Conservation (phyloP, 169 alveolate species). For the Eimeria maxima region DNA sequence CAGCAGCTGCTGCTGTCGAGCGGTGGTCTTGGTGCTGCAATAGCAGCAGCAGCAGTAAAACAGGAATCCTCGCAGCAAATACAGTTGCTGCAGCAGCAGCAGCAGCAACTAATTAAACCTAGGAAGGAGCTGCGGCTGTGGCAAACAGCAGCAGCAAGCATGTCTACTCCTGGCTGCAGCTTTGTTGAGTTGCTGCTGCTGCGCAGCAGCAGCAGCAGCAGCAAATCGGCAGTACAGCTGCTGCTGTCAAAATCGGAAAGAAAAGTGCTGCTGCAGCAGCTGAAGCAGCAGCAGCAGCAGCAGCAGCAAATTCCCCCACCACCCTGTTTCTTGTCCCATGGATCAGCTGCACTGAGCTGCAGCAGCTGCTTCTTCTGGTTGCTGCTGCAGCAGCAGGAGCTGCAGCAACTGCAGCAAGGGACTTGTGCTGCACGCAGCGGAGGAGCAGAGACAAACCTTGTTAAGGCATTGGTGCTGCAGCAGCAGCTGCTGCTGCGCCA, state of each 20-base stretch:
- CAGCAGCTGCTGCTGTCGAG: conserved; percentile 60
- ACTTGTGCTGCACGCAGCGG: conserved; percentile 33
- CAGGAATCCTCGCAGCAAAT: neutral
- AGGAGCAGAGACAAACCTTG: conserved; percentile 9
- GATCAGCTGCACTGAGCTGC: conserved; percentile 58
- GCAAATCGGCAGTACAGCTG: conserved; percentile 35
- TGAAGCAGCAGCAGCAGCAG: conserved; percentile 59
- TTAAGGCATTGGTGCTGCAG: conserved; percentile 11
- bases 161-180: conserved; percentile 7
- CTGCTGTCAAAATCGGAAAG: conserved; percentile 41
- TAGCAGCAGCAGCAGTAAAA: neutral
- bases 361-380: conserved; percentile 72
- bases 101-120: neutral
- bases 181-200: conserved; percentile 14
- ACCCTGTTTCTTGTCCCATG: conserved; percentile 43
- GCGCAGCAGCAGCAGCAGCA: conserved; percentile 32
- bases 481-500: conserved; percentile 68
- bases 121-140: conserved; percentile 62
- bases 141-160: conserved; percentile 2
- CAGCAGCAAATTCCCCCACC: conserved; percentile 4
- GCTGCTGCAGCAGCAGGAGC: conserved; percentile 70
- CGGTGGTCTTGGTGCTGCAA: conserved; percentile 12
- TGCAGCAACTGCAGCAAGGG: conserved; percentile 66
- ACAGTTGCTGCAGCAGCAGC: conserved; percentile 41
- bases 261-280: conserved; percentile 39